Percentiles rank a stretch among this genome's conserved stretches.
Conservation (phyloP, 1,284 basidiomycete genomes). For the Boletus semigastroideus region DNA sequence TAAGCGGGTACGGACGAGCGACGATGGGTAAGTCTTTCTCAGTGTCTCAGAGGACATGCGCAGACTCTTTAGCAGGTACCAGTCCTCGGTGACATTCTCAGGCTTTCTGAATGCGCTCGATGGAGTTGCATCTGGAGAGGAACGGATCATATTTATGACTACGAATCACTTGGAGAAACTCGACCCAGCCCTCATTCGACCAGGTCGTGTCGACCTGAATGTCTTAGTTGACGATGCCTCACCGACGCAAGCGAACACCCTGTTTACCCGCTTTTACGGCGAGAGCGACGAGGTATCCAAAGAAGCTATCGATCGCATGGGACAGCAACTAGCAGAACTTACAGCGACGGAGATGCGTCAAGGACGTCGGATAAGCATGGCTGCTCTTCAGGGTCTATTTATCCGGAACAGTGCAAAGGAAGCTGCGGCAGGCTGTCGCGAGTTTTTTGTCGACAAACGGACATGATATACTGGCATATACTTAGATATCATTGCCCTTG, state of each 20-base stretch:
- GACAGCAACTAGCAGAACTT: conserved; percentile 49
- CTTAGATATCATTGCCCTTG: background rate
- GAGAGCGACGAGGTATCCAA: conserved; percentile 37
- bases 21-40: conserved; percentile 70
- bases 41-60: conserved; percentile 1
- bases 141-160: conserved; percentile 98
- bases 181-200: conserved; percentile 92
- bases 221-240: conserved; percentile 88
- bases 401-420: conserved; percentile 72
- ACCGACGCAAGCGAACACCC: conserved; percentile 73
- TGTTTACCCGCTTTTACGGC: conserved; percentile 88
- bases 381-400: conserved; percentile 89
- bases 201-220: conserved; percentile 89
- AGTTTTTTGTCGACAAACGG: conserved; percentile 47
- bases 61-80: conserved; percentile 57
- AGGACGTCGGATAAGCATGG: conserved; percentile 83
- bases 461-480: conserved; percentile 23
- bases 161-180: conserved; percentile 90
- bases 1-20: conserved; percentile 83
- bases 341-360: conserved; percentile 52
- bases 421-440: conserved; percentile 56
- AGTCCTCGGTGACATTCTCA: conserved; percentile 95
- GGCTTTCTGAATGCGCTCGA: conserved; percentile 97
- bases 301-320: conserved; percentile 45
- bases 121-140: conserved; percentile 95